Base-by-base conservation (phyloP, 306 rosid species). In the Sindora glabra region DNA sequence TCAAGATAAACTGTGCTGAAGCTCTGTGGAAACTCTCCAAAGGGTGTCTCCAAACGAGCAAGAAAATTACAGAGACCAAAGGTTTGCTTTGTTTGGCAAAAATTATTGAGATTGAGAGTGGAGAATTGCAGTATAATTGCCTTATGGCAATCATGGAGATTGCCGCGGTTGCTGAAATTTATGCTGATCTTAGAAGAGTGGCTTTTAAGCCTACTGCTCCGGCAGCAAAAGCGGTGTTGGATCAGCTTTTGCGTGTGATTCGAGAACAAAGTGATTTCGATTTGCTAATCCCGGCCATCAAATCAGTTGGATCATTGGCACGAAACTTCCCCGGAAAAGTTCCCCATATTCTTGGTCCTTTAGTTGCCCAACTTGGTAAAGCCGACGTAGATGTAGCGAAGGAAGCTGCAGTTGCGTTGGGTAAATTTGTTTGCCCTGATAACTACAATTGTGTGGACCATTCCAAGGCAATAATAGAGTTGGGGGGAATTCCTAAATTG, bases 31-130 rank as follows among this genome's bases (percentile, higher is more conserved):
- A 82, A 61, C 79, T 91, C 53, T 83, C 89, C 14, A 74, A 37
- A 59, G 85, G 52, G 17, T 79, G 89, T 52, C 55, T 81, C 46
- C 15, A 19, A 8, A 78, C 81, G 45, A 77, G 95, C 72, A 53
- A 45, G 60, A 91, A 85, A 64, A 80, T 91, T 36, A 77, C 95
- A 0, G 96, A 85, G 83, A 83, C 95, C 0, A 91, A 83, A 77
- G 97, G 97, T 36, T 81, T 91, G 83, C 70, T 88, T 64, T 91
- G 89, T 76, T 57, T 91, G 59, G 96, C 98, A 0, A 88, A 83
- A 80, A 79, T 91, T 39, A 66, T 91, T 24, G 90, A 86, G 77
- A 68, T 53, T 4, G 88, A 80, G 51, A 77, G 32, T 11, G 92
- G 76, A 10, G 82, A 81, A 0, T 83, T 88, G 85, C 85, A 70